Evolutionary conservation across 2,329 filamentous ascomycete genomes (phyloP), one percentile per base, ranked within the genome.

Genomic region (Phoma sp.): DNA sequence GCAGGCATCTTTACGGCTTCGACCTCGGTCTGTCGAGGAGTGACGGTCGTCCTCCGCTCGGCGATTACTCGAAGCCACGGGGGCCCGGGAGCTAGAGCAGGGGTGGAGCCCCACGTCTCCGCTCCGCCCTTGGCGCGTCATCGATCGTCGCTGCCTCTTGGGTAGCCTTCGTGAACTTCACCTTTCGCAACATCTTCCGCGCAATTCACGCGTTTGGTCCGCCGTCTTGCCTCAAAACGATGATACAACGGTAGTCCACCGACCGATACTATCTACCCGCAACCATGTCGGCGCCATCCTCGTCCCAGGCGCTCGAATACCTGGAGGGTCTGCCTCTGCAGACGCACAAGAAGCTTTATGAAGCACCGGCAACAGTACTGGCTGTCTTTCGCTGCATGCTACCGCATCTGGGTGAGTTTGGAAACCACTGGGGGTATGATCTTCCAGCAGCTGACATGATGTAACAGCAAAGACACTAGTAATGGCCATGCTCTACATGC

Each of bases 351-450:
- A 90, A 91, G 76, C 84, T 99, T 40, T 99, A 99, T 82, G 90
- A 93, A 79, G 93, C 97, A 81, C 95, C 95, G 27, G 96, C 94
- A 37, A 96, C 95, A 1, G 90, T 93, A 33, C 87, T 99, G 63
- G 95, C 95, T 64, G 93, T 99, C 70, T 98, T 98, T 76, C 87
- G 95, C 65, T 93, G 95, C 79, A 97, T 99, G 92, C 85, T 99
- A 55, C 92, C 95, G 54, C 90, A 96, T 71, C 80, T 98, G 58
- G 92, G 90, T 93, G 82, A 70, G 50, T 49, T 6, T 10, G 15
- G 19, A 3, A 4, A 32, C 37, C 17, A 15, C n/a, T 2, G 2
- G 3, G 15, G 15, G 13, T 7, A 22, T 17, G 2, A n/a, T 1
- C 4, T 8, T 8, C 8, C 2, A 25, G 13, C 15, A 40, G 46